These are phyloP conservation scores for Leptographium flavum DNA, from an alignment of 2,329 filamentous ascomycete genomes.

Conservation along the genomic window DNA sequence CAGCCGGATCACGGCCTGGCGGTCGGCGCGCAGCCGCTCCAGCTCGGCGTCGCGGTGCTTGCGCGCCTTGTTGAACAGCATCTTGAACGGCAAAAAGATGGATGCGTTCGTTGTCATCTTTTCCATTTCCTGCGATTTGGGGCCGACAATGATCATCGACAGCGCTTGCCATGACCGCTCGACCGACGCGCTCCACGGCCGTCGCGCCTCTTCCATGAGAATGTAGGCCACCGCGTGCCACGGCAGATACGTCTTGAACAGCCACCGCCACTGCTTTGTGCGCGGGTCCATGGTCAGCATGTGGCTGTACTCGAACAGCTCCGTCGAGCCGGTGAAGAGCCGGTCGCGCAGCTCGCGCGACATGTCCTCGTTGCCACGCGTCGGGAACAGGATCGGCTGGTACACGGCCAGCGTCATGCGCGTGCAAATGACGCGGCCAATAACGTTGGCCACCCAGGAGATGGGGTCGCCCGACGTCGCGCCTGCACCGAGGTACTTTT, in stretches of 20 bases:
- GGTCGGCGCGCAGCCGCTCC: constrained; percentile 30
- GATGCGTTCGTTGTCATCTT: constrained; percentile 30
- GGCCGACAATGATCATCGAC: constrained; percentile 16
- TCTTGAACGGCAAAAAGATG: constrained; percentile 39
- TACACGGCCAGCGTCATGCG: constrained; percentile 42
- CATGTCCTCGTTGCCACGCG: constrained; percentile 18
- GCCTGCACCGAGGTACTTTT: constrained; percentile 36
- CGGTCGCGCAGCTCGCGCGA: constrained; percentile 19
- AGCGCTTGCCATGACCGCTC: constrained; percentile 17
- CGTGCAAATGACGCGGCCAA: constrained; percentile 34
- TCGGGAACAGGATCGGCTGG: constrained; percentile 32
- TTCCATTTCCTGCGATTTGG: constrained; percentile 24
- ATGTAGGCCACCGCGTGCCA: constrained; percentile 45
- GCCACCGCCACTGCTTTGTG: constrained; percentile 39
- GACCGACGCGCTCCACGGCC: constrained; percentile 21
- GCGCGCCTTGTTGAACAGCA: constrained; percentile 36
- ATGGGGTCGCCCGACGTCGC: constrained; percentile 29
- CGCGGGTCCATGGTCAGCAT: constrained; percentile 34
- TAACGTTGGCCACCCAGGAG: constrained; percentile 35
- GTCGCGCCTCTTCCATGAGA: constrained; percentile 33
- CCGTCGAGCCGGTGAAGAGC: constrained; percentile 35
- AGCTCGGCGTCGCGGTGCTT: constrained; percentile 38
- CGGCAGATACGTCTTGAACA: constrained; percentile 44
- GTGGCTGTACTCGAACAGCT: constrained; percentile 41
- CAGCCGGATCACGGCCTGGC: constrained; percentile 31